phyloP scores from a whole-genome alignment of 768 basidiomycete genomes.

The Lactifluus volemus region DNA sequence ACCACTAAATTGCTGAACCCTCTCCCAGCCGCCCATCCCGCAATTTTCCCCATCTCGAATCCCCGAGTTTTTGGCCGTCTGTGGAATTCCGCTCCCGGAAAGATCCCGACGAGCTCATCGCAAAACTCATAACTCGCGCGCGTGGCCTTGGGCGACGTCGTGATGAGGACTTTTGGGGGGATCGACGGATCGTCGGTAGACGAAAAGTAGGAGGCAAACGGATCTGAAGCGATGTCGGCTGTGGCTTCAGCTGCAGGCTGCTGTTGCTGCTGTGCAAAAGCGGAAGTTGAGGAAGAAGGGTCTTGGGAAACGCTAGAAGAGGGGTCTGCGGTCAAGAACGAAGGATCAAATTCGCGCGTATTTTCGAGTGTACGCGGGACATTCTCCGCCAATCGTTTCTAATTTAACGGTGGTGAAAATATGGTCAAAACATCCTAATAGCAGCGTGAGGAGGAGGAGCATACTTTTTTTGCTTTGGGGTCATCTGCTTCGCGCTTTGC shows the following conservation, averaged over 20 bases:
- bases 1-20: slow-evolving; percentile 86
- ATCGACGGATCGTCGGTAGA: slow-evolving; percentile 55
- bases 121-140: slow-evolving; percentile 87
- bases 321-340: slow-evolving; percentile 50
- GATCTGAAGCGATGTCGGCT: slow-evolving; percentile 63
- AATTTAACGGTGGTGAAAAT: not conserved
- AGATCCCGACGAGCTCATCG: slow-evolving; percentile 81
- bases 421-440: not conserved
- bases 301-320: slow-evolving; percentile 16
- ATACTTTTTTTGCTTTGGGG: slow-evolving; percentile 70
- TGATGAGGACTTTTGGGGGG: slow-evolving; percentile 84
- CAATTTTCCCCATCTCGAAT: slow-evolving; percentile 84
- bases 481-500: slow-evolving; percentile 72
- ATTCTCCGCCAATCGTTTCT: slow-evolving; percentile 82
- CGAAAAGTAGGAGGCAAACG: slow-evolving; percentile 70
- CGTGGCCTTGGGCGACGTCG: slow-evolving; percentile 85
- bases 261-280: slow-evolving; percentile 22
- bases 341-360: slow-evolving; percentile 76
- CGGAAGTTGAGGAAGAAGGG: slow-evolving; percentile 22
- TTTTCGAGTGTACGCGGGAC: slow-evolving; percentile 91
- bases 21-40: slow-evolving; percentile 86
- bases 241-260: slow-evolving; percentile 45
- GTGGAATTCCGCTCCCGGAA: slow-evolving; percentile 88
- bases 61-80: slow-evolving; percentile 81
- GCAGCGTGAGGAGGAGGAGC: slow-evolving; percentile 13